Percentiles rank a stretch among this genome's conserved stretches.
Evolutionary conservation across 345 rosid genomes (phyloP).

Genomic region (Trapa bicornis): DNA sequence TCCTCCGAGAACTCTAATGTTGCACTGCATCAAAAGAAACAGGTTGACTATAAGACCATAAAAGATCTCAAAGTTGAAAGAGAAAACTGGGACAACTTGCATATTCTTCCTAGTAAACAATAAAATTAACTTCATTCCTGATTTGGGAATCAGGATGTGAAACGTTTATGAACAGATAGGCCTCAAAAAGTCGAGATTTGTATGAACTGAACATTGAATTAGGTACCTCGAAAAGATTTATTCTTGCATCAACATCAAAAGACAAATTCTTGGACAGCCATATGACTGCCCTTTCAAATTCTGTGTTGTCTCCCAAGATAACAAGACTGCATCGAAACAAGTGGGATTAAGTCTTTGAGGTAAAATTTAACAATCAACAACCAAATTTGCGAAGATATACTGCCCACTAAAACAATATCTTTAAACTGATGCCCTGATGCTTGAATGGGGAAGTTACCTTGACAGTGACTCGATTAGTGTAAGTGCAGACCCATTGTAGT

Average conservation of each 20-base stretch:
- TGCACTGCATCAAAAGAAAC: constrained; percentile 56
- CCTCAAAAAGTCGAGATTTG: neutral
- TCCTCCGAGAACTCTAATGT: constrained; percentile 98
- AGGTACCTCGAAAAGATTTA: constrained; percentile 84
- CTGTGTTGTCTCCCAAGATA: constrained; percentile 76
- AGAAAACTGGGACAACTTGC: neutral
- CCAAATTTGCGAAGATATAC: neutral
- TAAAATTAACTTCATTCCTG: neutral
- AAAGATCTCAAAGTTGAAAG: constrained; percentile 11
- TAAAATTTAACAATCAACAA: neutral
- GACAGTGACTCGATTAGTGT: constrained; percentile 84
- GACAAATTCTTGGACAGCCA: constrained; percentile 83
- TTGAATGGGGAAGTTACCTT: constrained; percentile 26
- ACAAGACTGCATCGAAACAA: constrained; percentile 46
- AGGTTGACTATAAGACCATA: constrained; percentile 17
- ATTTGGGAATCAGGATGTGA: neutral
- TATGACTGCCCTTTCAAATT: constrained; percentile 63
- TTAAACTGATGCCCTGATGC: neutral
- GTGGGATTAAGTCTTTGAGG: constrained; percentile 1
- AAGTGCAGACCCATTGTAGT: constrained; percentile 85
- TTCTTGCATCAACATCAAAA: constrained; percentile 78
- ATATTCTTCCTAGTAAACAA: neutral
- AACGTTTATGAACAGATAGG: neutral
- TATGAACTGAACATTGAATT: neutral
- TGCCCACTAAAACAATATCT: neutral